Evolutionary conservation across 345 rosid species (phyloP).

Genomic region (Gossypium anomalum): DNA sequence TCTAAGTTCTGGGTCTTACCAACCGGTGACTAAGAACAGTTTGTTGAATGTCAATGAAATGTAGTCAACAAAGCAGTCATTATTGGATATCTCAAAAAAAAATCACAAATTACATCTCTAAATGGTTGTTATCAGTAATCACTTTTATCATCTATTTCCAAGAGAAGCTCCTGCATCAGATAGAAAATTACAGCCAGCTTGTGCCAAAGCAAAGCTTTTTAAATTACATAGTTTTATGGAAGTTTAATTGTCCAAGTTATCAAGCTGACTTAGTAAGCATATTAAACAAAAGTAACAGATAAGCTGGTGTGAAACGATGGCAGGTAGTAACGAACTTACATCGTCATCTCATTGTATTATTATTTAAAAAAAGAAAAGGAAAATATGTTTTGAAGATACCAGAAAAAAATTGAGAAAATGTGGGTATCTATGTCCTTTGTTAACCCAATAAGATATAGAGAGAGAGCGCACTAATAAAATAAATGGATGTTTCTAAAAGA

Average conservation of each 20-base stretch:
- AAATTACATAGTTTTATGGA: neutral
- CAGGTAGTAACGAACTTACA: neutral
- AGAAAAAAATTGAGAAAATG: conserved; percentile 14
- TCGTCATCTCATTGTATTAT: neutral
- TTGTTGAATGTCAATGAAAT: neutral
- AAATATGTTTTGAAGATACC: neutral
- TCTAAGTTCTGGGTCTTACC: neutral
- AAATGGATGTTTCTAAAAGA: conserved; percentile 36
- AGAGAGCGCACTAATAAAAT: neutral
- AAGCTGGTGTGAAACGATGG: neutral
- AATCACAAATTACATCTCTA: too few relatives aligned
- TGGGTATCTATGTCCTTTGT: conserved; percentile 8
- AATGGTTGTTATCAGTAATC: neutral
- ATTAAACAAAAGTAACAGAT: neutral
- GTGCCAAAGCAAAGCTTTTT: neutral
- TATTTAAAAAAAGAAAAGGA: neutral
- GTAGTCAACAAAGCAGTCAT: neutral
- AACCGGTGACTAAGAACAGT: neutral
- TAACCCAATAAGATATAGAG: neutral
- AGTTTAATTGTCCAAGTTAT: neutral
- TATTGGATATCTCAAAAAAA: neutral
- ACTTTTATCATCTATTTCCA: neutral
- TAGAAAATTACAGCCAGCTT: conserved; percentile 3
- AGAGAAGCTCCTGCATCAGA: neutral
- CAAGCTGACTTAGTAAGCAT: neutral